These are phyloP conservation scores for Pulveroboletus frians DNA, from an alignment of 768 basidiomycete genomes.

Conservation along the genomic window DNA sequence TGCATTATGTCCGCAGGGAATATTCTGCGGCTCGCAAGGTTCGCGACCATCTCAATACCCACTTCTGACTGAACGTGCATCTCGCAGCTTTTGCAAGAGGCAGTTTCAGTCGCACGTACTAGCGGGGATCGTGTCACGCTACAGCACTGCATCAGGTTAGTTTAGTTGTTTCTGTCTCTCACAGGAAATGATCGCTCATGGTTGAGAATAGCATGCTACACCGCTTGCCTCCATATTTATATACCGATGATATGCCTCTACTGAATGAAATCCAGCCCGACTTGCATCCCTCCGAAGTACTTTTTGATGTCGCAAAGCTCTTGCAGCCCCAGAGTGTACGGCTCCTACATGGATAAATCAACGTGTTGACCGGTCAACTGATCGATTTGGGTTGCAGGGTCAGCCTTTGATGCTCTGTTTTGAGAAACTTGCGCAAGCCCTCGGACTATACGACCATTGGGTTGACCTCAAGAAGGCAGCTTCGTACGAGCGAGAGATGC, in stretches of 20 bases:
- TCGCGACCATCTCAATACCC: conserved; percentile 4
- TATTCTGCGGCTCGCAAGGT: conserved; percentile 66
- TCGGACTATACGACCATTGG: conserved; percentile 70
- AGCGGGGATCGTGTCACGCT: conserved; percentile 66
- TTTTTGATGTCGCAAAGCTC: conserved; percentile 76
- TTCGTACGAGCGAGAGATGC: conserved; percentile 55
- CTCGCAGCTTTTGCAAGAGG: conserved; percentile 64
- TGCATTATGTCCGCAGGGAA: conserved; percentile 72
- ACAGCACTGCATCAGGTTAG: conserved; percentile 75
- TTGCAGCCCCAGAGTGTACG: conserved; percentile 59
- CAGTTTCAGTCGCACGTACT: conserved; percentile 70
- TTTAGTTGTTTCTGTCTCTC: conserved; percentile 1
- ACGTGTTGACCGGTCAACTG: conserved; percentile 1
- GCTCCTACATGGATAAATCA: neutral
- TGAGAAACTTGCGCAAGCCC: conserved; percentile 59
- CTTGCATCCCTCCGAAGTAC: conserved; percentile 68
- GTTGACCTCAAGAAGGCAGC: conserved; percentile 49
- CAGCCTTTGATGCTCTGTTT: conserved; percentile 70
- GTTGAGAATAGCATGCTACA: conserved; percentile 52
- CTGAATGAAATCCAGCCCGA: conserved; percentile 74
- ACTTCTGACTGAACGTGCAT: neutral
- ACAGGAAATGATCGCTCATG: conserved; percentile 11
- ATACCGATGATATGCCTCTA: conserved; percentile 38
- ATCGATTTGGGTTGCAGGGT: conserved; percentile 39
- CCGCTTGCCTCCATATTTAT: conserved; percentile 51